These are phyloP conservation scores for Zygoascus ofunaensis DNA, from an alignment of 805 yeast species.

Conservation along the genomic window DNA sequence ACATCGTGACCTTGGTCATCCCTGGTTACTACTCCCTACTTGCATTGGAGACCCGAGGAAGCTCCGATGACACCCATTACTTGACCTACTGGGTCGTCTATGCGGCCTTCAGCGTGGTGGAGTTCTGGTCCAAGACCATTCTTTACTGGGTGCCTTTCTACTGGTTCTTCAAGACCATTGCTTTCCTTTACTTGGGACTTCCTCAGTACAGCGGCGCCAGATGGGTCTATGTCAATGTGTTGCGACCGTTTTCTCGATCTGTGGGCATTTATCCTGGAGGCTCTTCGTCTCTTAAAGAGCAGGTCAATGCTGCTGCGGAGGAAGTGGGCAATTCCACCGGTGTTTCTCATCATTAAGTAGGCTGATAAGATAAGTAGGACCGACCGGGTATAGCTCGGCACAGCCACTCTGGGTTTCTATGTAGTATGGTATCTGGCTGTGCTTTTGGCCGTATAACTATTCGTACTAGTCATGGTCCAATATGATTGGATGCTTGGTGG, in stretches of 20 bases:
- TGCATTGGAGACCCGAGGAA: conserved; percentile 65
- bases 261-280: conserved; percentile 24
- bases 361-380: neutral
- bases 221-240: conserved; percentile 50
- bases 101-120: conserved; percentile 81
- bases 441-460: no score
- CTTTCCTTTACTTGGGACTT: conserved; percentile 78
- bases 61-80: conserved; percentile 75
- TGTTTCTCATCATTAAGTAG: conserved; percentile 8
- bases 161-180: conserved; percentile 84
- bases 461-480: no score
- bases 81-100: conserved; percentile 98
- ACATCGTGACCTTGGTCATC: conserved; percentile 79
- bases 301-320: conserved; percentile 21
- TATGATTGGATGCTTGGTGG: no score
- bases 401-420: no score
- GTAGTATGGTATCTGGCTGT: no score
- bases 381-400: no score
- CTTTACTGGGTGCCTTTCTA: conserved; percentile 95
- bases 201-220: conserved; percentile 86
- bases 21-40: conserved; percentile 84
- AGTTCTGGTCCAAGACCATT: conserved; percentile 91
- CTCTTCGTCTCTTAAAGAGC: conserved; percentile 24
- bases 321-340: conserved; percentile 14
- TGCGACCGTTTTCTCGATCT: conserved; percentile 51